A percentile compares a stretch with the other conserved stretches of the same genome.
These are phyloP conservation scores for Cadophora gregata DNA, from an alignment of 2,329 filamentous ascomycete species.

Conservation along the genomic window DNA sequence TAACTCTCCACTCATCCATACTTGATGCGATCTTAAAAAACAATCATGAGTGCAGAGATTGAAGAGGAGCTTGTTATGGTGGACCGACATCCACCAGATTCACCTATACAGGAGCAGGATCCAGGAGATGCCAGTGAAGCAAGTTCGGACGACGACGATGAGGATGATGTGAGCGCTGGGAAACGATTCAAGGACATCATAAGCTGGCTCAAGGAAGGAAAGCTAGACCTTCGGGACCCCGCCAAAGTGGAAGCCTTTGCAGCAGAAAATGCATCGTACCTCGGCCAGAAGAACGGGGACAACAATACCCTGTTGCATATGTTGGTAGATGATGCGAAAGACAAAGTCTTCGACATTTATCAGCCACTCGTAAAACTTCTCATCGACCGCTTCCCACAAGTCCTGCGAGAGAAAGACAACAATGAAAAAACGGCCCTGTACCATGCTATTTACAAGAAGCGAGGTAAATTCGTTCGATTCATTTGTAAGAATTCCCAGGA, in stretches of 20 bases:
- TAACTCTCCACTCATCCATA: not conserved
- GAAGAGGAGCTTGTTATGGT: slow-evolving; percentile 18
- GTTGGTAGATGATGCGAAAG: slow-evolving; percentile 16
- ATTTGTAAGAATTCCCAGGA: slow-evolving; percentile 27
- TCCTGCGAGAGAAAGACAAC: slow-evolving; percentile 27
- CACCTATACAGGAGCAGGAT: not conserved
- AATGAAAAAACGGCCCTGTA: slow-evolving; percentile 35
- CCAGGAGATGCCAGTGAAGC: slow-evolving; percentile 2
- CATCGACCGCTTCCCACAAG: slow-evolving; percentile 12
- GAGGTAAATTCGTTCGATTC: slow-evolving; percentile 22
- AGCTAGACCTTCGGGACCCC: slow-evolving; percentile 16
- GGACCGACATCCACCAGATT: slow-evolving; percentile 7
- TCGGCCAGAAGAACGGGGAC: slow-evolving; percentile 17
- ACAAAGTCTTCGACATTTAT: slow-evolving; percentile 21
- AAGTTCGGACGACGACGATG: slow-evolving; percentile 20
- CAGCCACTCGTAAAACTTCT: slow-evolving; percentile 24
- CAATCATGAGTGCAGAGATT: slow-evolving; percentile 1
- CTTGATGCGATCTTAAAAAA: not conserved
- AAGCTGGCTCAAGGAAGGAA: slow-evolving; percentile 19
- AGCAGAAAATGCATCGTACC: not conserved
- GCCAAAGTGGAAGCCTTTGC: slow-evolving; percentile 16
- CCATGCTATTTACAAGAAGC: slow-evolving; percentile 30
- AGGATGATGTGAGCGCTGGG: slow-evolving; percentile 21
- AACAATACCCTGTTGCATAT: slow-evolving; percentile 24
- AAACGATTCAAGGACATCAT: slow-evolving; percentile 25